Evolutionary conservation across 23 red algal species (phyloP).

Genomic region (Pyropia yezoensis): DNA sequence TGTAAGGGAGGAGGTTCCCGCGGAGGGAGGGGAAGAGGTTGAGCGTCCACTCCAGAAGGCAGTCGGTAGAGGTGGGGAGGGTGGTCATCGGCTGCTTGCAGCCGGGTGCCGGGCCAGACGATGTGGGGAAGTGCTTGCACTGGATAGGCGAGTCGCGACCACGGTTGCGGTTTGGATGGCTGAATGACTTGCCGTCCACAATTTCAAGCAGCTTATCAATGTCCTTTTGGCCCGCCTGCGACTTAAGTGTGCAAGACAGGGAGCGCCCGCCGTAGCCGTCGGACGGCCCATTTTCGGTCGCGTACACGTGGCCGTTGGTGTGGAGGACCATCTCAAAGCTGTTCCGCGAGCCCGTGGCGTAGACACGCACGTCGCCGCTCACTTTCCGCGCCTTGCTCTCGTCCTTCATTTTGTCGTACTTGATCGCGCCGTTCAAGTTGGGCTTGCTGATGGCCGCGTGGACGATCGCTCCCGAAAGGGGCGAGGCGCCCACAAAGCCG

Average conservation of each 20-base stretch:
- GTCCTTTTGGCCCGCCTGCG: constrained; percentile 19
- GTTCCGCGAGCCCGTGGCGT: constrained; percentile 35
- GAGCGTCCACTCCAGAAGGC: constrained; percentile 43
- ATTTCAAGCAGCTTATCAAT: constrained; percentile 18
- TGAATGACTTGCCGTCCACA: constrained; percentile 30
- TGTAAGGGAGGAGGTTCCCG: constrained; percentile 42
- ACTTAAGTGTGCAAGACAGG: constrained; percentile 12
- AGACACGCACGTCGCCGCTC: constrained; percentile 31
- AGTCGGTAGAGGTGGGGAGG: constrained; percentile 40
- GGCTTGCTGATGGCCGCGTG: constrained; percentile 25
- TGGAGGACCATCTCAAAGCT: constrained; percentile 23
- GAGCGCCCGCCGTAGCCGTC: constrained; percentile 27
- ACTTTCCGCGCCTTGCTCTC: constrained; percentile 25
- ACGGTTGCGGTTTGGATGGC: constrained; percentile 56
- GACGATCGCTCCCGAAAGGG: constrained; percentile 42
- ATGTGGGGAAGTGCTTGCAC: constrained; percentile 38
- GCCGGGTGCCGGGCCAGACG: constrained; percentile 7
- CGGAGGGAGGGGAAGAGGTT: constrained; percentile 51
- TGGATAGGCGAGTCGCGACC: constrained; percentile 24
- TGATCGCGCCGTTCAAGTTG: constrained; percentile 29
- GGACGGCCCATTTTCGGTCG: constrained; percentile 50
- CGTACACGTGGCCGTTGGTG: constrained; percentile 51
- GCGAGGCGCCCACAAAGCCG: constrained; percentile 41
- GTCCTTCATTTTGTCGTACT: constrained; percentile 25
- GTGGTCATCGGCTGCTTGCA: constrained; percentile 42